Base-by-base conservation (phyloP, 2,329 filamentous ascomycete species). In the Colletotrichum eleusines region DNA sequence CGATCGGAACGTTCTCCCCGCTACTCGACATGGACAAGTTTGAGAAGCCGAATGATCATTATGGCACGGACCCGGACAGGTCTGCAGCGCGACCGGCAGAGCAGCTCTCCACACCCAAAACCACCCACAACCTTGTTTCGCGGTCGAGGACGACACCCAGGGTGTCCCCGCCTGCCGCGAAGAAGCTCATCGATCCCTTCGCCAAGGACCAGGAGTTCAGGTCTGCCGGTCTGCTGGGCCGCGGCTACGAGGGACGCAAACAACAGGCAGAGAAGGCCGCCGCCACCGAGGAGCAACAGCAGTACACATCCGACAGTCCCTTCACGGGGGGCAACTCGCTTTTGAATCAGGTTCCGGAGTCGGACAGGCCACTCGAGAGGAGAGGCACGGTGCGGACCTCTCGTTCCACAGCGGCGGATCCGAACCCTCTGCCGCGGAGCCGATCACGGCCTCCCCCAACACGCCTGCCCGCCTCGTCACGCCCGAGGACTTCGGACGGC, bases 1-100 rank as follows among this genome's bases (percentile, higher is more conserved):
- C 82, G 75, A 91, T 93, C 62, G 91, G 91, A 6, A 86, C 88
- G 1, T 92, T 92, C 78, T 85, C 89, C 74, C 91, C 93, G 0
- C 80, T 94, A 4, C 79, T 94, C 11, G 89, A 94, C 71, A 81
- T 90, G 76, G 83, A 86, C 48, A 84, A 86, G 9, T 89, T 91
- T 74, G 85, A 88, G 69, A 85, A 86, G 75, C 82, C 84, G 11
- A 72, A 86, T 1, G 85, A 86, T 16, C 82, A 86, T 18, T 85
- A 85, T 63, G 84, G 84, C 20, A 86, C 85, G 61, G 81, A 85
- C 67, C 76, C 78, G 1, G 70, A 78, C 66, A 73, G 66, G 72
- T 58, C 33, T 50, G 57, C 51, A 14, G 68, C 51, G 40, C 59
- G 44, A n/a, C 48, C 51, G 1, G 40, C 42, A 63, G 69, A 71